A percentile compares a stretch with the other conserved stretches of the same genome.
These are phyloP conservation scores for Backusella morwellensis DNA, from an alignment of 192 early-diverging fungal species.

Conservation along the genomic window DNA sequence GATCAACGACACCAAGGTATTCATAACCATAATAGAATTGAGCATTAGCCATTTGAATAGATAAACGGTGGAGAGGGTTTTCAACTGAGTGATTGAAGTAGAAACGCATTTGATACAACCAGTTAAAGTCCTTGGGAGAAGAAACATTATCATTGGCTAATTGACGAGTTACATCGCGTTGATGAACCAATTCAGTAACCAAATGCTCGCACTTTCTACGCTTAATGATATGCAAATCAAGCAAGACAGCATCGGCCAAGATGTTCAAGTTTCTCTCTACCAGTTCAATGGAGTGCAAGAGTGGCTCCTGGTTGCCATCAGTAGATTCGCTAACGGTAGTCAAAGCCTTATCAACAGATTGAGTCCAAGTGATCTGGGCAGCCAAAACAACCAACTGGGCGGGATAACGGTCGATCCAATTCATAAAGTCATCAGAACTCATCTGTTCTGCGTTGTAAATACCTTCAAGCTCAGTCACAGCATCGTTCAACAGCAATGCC, in stretches of 20 bases:
- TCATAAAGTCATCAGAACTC: constrained; percentile 57
- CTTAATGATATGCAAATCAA: constrained; percentile 76
- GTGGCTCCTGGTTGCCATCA: constrained; percentile 40
- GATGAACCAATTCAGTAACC: constrained; percentile 98
- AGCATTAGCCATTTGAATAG: constrained; percentile 91
- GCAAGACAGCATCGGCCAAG: constrained; percentile 91
- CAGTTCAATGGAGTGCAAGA: constrained; percentile 56
- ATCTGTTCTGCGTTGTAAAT: constrained; percentile 58
- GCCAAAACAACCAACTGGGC: constrained; percentile 93
- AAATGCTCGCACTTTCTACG: constrained; percentile 97
- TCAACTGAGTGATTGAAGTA: constrained; percentile 56
- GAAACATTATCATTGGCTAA: constrained; percentile 50
- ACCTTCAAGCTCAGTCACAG: constrained; percentile 63
- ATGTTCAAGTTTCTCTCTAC: constrained; percentile 76
- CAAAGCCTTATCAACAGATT: constrained; percentile 79
- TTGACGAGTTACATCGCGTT: constrained; percentile 87
- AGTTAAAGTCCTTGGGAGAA: constrained; percentile 80
- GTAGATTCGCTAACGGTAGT: constrained; percentile 37
- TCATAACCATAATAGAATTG: constrained; percentile 96
- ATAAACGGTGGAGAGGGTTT: constrained; percentile 72
- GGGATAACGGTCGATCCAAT: constrained; percentile 88
- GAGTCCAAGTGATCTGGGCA: constrained; percentile 89
- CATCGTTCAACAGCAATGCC: constrained; percentile 70
- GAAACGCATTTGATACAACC: constrained; percentile 98
- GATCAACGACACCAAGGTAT: constrained; percentile 95